Evolutionary conservation across 306 rosid genomes (phyloP).

Genomic region (Luffa acutangula): DNA sequence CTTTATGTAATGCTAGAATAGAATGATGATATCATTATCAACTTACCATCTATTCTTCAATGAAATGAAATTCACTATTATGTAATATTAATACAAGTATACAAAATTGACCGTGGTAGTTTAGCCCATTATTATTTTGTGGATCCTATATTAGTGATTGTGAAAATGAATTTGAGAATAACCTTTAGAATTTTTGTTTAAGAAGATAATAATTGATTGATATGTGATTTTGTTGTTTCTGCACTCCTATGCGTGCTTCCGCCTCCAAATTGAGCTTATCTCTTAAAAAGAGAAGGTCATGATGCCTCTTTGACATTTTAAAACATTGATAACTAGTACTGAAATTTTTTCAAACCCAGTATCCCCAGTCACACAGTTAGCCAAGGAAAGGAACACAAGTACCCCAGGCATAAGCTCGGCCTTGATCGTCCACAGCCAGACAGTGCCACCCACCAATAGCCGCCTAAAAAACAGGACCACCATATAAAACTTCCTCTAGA

Average conservation of each 20-base stretch:
- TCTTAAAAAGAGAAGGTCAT: background rate
- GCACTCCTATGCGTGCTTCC: background rate
- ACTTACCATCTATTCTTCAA: background rate
- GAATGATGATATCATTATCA: background rate
- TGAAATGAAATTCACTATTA: background rate
- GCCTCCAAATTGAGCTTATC: background rate
- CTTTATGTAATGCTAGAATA: background rate
- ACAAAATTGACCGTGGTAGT: background rate
- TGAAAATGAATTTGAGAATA: background rate
- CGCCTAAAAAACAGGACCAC: slow-evolving; percentile 39
- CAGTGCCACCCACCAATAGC: slow-evolving; percentile 99
- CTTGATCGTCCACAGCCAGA: slow-evolving; percentile 98
- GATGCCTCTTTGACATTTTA: background rate
- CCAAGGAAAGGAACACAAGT: background rate
- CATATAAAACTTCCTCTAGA: background rate
- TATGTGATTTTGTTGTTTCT: background rate
- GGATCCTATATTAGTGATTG: background rate
- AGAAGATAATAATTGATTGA: background rate
- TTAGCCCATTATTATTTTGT: background rate
- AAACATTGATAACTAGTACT: background rate
- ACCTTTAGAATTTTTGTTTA: background rate
- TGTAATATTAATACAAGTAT: background rate
- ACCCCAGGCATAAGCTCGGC: slow-evolving; percentile 99
- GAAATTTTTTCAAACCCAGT: background rate
- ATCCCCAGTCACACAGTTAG: background rate